Percentiles rank a stretch among this genome's conserved stretches.
Evolutionary conservation across 2,329 filamentous ascomycete species (phyloP).

Genomic region (Chaetomiaceae sp.): DNA sequence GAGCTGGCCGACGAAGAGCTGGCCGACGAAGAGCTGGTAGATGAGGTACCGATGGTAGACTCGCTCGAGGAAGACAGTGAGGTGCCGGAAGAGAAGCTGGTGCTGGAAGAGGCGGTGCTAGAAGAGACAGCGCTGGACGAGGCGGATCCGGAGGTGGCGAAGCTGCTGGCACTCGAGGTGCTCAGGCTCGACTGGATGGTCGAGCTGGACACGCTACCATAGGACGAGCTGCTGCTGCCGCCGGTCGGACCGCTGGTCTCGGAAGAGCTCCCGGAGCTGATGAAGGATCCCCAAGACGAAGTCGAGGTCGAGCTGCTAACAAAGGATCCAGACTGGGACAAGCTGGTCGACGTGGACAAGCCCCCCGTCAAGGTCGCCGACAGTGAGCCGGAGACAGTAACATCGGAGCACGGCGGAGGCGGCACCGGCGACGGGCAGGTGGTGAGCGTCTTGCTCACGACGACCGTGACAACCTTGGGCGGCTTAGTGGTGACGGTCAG

Average conservation of each 20-base stretch:
- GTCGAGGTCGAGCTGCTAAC: neutral
- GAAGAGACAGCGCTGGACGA: neutral
- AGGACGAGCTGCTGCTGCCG: neutral
- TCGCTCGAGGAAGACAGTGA: neutral
- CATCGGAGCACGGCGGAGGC: slow-evolving; percentile 9
- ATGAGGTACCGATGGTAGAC: neutral
- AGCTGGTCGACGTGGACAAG: neutral
- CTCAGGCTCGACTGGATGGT: neutral
- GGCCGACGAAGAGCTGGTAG: too few species aligned
- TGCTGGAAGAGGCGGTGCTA: neutral
- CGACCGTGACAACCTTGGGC: slow-evolving; percentile 14
- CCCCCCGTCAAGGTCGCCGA: neutral
- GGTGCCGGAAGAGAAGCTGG: neutral
- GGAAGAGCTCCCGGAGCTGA: neutral
- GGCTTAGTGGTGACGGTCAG: neutral
- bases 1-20: too few species aligned
- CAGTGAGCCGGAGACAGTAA: neutral
- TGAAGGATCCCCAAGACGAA: neutral
- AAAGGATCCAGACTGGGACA: neutral
- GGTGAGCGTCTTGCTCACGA: slow-evolving; percentile 17
- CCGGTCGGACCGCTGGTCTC: neutral
- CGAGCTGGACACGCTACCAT: neutral
- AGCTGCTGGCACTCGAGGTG: neutral
- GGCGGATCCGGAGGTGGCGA: neutral
- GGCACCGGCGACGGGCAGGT: slow-evolving; percentile 14